phyloP scores from a whole-genome alignment of 202 grass and related monocot genomes.

The Dendrocalamus latiflorus region DNA sequence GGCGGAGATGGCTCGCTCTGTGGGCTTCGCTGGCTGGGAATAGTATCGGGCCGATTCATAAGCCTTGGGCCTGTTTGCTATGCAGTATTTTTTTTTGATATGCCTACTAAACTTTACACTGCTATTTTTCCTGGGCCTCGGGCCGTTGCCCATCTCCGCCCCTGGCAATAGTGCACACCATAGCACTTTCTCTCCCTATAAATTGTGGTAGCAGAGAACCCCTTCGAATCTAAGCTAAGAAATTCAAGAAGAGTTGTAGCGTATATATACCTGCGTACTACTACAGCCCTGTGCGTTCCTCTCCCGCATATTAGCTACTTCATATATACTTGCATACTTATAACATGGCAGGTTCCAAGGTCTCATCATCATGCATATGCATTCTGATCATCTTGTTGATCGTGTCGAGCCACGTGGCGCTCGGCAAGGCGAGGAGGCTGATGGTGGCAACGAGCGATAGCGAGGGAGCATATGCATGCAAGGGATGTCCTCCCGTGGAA shows the following conservation, averaged over 20 bases:
- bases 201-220: not conserved
- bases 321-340: not conserved
- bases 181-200: slow-evolving; percentile 19
- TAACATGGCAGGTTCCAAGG: slow-evolving; percentile 41
- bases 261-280: not conserved
- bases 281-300: not conserved
- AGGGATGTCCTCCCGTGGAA: not conserved
- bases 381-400: slow-evolving; percentile 42
- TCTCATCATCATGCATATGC: not conserved
- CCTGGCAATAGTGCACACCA: no score
- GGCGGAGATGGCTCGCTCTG: no score
- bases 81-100: no score
- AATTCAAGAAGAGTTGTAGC: not conserved
- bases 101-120: no score
- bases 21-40: no score
- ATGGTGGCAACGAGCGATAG: not conserved
- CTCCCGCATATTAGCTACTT: not conserved
- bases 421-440: slow-evolving; percentile 32
- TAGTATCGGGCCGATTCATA: no score
- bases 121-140: no score
- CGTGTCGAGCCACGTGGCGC: not conserved
- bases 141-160: no score
- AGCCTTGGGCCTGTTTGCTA: no score
- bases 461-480: not conserved
- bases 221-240: not conserved